Base-by-base conservation (phyloP, 2,329 filamentous ascomycete species). In the Drechmeria coniospora region DNA sequence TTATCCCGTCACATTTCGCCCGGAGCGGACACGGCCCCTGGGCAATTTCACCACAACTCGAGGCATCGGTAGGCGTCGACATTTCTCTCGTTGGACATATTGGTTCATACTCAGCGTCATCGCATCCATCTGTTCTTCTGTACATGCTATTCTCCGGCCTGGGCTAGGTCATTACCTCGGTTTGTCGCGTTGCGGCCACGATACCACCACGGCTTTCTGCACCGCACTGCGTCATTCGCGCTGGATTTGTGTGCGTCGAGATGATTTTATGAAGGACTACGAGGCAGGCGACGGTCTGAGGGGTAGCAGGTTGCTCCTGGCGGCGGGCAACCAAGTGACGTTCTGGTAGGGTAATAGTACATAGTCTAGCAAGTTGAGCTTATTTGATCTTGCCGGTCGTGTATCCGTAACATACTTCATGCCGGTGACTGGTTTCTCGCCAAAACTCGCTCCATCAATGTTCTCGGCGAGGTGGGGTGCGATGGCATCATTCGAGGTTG, bases 61-160 rank as follows among this genome's bases (percentile, higher is more conserved):
- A 33, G 30, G 39, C 42, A 45, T 44, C 40, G 39, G 39, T 37
- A 36, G 36, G 40, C 42, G 39, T 47, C 41, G 40, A 41, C 33
- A 40, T 37, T 21, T 40, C 34, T 41, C 29, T 39, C 37, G 33
- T 41, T 42, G 42, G 46, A 47, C 48, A 41, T 49, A 48, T 48
- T 37, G 41, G 36, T 34, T 45, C 36, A 46, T 46, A 42, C 38
- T 43, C 38, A 39, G 29, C 23, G 32, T 27, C 33, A 37, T 44
- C 36, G 34, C 32, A 27, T 35, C 32, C 34, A 33, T 39, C 33
- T 33, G 31, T 30, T 39, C 45, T 43, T 33, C 31, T 48, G 43
- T 51, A 49, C 41, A 51, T 51, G 46, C 40, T 49, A 51, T 47
- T 49, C 37, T 35, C 32, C 31, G 43, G 41, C 43, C 43, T 41